Percentiles rank a stretch among this genome's conserved stretches.
These are phyloP conservation scores for Neurospora sp. DNA, from an alignment of 495 filamentous ascomycete genomes.

Conservation along the genomic window DNA sequence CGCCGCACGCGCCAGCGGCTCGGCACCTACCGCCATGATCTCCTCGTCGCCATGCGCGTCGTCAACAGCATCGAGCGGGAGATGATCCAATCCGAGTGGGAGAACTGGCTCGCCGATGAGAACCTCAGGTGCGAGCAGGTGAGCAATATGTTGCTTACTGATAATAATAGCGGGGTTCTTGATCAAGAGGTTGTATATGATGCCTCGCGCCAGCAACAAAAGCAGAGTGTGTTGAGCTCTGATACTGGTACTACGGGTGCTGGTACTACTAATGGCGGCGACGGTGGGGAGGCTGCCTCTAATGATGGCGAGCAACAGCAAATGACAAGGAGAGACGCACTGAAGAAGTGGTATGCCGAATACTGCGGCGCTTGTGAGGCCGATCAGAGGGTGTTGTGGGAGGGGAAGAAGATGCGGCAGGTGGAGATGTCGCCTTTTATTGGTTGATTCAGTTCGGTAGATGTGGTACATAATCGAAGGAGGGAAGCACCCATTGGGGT, in stretches of 20 bases:
- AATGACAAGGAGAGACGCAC: conserved; percentile 31
- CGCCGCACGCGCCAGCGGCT: conserved; percentile 70
- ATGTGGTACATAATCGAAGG: not conserved
- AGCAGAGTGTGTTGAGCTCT: conserved; percentile 3
- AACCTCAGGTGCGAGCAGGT: conserved; percentile 55
- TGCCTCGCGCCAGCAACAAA: conserved; percentile 13
- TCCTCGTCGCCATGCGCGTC: conserved; percentile 81
- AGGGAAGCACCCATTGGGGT: not conserved
- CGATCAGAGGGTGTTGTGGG: conserved; percentile 38
- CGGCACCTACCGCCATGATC: conserved; percentile 78
- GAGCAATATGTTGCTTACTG: conserved; percentile 35
- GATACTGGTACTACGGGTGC: not conserved
- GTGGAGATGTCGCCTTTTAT: not conserved
- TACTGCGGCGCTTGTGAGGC: conserved; percentile 66
- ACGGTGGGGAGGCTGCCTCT: not conserved
- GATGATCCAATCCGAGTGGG: conserved; percentile 77
- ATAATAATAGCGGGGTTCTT: conserved; percentile 16
- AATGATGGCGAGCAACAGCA: not conserved
- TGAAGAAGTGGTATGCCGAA: conserved; percentile 55
- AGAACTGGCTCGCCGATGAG: conserved; percentile 77
- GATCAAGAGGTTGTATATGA: conserved; percentile 10
- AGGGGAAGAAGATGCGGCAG: conserved; percentile 2
- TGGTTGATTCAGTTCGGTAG: not conserved
- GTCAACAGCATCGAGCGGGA: conserved; percentile 84
- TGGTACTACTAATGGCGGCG: not conserved